Base-by-base conservation (phyloP, 1,284 basidiomycete genomes). In the Pseudozyma sp. region DNA sequence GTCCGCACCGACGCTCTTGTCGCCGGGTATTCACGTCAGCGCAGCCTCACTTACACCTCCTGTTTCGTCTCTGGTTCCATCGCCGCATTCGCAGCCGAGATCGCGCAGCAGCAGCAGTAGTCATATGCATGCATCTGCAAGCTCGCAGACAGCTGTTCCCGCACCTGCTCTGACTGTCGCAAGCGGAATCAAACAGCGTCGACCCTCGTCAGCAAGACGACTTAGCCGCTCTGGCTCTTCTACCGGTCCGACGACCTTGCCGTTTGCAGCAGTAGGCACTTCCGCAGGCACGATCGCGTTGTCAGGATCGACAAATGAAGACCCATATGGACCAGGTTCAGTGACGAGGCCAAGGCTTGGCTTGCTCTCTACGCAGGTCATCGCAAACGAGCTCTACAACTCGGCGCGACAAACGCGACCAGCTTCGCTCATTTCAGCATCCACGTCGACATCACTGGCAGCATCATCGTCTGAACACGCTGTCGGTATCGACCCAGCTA, bases 311-410 rank as follows among this genome's bases (percentile, higher is more conserved):
- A 59, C 58, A 42, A 53, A 68, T 18, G 58, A 71, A 16, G 74
- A 77, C 45, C 74, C 70, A 3, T 74, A 54, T 19, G 76, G 78
- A n/a, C 78, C 78, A 1, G 38, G 44, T 5, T 62, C 76, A 16
- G 59, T 79, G 53, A 78, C 76, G 6, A 55, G 78, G 9, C 73
- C 78, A 8, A 47, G 76, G 11, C 69, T 79, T 48, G 64, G 73
- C 52, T 40, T 59, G 34, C 54, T 76, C 8, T 52, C 73, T 3
- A 65, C 44, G 4, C 68, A 71, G 5, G 53, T 45, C 14, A 76
- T 76, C 39, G 60, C 69, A 6, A 65, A 71, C 16, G 50, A 63
- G 47, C 59, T 76, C 25, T 60, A 74, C 56, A 47, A 69, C 21
- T 53, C 65, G 19, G 65, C 71, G 5, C 50, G 45, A 38, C 42